Percentiles rank a stretch among this genome's conserved stretches.
Conservation (phyloP, 805 yeast species). For the Ogataea neopini region DNA sequence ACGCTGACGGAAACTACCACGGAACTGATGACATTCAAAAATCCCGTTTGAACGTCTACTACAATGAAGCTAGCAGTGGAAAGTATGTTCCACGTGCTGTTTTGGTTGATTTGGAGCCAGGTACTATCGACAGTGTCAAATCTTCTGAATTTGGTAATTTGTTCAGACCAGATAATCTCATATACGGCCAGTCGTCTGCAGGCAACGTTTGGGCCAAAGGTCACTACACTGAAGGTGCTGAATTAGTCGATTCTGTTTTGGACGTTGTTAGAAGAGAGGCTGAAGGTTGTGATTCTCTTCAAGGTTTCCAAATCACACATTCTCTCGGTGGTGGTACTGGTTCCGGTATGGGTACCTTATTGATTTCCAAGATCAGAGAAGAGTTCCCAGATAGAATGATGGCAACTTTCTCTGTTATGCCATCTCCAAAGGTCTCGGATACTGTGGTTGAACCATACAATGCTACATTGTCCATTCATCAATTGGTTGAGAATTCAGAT, state of each 20-base stretch:
- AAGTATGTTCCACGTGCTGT: conserved; percentile 95
- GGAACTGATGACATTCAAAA: conserved; percentile 56
- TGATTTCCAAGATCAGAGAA: conserved; percentile 83
- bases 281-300: conserved; percentile 88
- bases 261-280: conserved; percentile 93
- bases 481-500: conserved; percentile 85
- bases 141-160: conserved; percentile 79
- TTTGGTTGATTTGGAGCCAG: conserved; percentile 91
- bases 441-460: conserved; percentile 96
- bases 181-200: conserved; percentile 88
- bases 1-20: conserved; percentile 70
- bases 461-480: conserved; percentile 88
- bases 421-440: conserved; percentile 88
- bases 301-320: conserved; percentile 90
- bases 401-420: conserved; percentile 92
- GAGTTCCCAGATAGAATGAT: conserved; percentile 95
- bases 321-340: conserved; percentile 94
- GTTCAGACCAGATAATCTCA: conserved; percentile 90
- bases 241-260: conserved; percentile 84
- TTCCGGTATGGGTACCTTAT: conserved; percentile 92
- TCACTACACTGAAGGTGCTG: conserved; percentile 96
- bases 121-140: conserved; percentile 84
- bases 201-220: conserved; percentile 98
- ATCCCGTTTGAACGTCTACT: conserved; percentile 69
- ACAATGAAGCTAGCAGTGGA: conserved; percentile 82